A percentile compares a stretch with the other conserved stretches of the same genome.
These are phyloP conservation scores for Podospora tetraspora DNA, from an alignment of 495 filamentous ascomycete species.

Conservation along the genomic window DNA sequence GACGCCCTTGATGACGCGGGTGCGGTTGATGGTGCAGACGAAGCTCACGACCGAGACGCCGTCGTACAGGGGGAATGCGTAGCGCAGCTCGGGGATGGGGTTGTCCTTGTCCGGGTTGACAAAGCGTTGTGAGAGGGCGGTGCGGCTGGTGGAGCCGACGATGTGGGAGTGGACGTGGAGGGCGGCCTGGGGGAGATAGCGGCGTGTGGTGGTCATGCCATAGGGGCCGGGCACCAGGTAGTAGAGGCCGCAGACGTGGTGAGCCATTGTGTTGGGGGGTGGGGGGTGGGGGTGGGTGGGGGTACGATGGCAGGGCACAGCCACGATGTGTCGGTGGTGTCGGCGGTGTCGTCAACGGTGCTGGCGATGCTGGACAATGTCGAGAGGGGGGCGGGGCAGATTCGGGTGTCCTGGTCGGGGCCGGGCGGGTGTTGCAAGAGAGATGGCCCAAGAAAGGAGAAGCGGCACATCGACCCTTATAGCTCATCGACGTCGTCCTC, in stretches of 20 bases:
- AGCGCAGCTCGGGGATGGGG: constrained; percentile 43
- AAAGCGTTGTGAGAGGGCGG: constrained; percentile 57
- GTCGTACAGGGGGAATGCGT: constrained; percentile 65
- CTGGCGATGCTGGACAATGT: neutral
- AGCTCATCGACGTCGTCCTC: neutral
- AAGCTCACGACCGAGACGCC: constrained; percentile 62
- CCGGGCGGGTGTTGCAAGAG: too few relatives aligned
- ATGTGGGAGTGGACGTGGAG: constrained; percentile 50
- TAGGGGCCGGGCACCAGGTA: constrained; percentile 6
- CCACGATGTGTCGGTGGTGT: neutral
- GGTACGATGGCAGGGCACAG: neutral
- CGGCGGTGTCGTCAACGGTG: neutral
- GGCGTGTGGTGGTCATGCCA: neutral
- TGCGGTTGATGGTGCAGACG: constrained; percentile 47
- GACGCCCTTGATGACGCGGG: constrained; percentile 47
- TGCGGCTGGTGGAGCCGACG: constrained; percentile 51
- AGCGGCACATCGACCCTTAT: neutral
- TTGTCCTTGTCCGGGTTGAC: constrained; percentile 43
- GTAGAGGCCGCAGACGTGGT: constrained; percentile 25
- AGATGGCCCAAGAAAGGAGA: neutral
- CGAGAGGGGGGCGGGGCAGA: neutral
- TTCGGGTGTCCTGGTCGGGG: too few relatives aligned
- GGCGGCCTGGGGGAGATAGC: constrained; percentile 52
- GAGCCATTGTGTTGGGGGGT: neutral
- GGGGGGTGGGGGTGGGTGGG: neutral